A percentile compares a stretch with the other conserved stretches of the same genome.
These are phyloP conservation scores for Protomyces lactucae-debilis DNA, from an alignment of 1,139 yeast genomes.

Conservation along the genomic window DNA sequence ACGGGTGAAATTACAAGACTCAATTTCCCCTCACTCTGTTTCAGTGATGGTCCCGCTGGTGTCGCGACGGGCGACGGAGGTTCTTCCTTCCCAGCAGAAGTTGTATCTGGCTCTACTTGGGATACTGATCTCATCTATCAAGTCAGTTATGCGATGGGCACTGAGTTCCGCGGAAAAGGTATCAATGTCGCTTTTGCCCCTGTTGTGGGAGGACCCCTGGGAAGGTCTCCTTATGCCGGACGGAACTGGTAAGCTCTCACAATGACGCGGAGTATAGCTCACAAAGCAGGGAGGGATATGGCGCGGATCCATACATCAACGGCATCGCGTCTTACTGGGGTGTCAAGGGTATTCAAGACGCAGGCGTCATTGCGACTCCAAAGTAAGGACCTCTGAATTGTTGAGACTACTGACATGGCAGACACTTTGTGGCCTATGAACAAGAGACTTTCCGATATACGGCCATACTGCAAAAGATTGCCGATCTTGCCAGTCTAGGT, in stretches of 20 bases:
- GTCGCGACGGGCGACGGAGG: constrained; percentile 52
- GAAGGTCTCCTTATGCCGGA: constrained; percentile 61
- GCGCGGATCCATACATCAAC: constrained; percentile 57
- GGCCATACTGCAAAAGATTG: constrained; percentile 28
- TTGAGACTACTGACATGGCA: neutral
- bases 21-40: constrained; percentile 42
- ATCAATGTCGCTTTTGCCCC: constrained; percentile 53
- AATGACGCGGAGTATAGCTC: neutral
- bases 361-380: constrained; percentile 52
- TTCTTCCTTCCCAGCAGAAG: constrained; percentile 53
- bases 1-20: constrained; percentile 50
- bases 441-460: constrained; percentile 53
- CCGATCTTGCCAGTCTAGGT: neutral
- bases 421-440: constrained; percentile 54
- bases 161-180: constrained; percentile 50
- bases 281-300: constrained; percentile 46
- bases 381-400: constrained; percentile 39
- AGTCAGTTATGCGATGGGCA: constrained; percentile 50
- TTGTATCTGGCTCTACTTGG: constrained; percentile 47
- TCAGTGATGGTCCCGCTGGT: constrained; percentile 55
- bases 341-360: constrained; percentile 52
- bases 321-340: constrained; percentile 51
- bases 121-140: constrained; percentile 43
- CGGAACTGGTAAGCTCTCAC: constrained; percentile 44
- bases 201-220: constrained; percentile 47